phyloP scores from a whole-genome alignment of 2,329 filamentous ascomycete species.

The Clarireedia monteithiana region DNA sequence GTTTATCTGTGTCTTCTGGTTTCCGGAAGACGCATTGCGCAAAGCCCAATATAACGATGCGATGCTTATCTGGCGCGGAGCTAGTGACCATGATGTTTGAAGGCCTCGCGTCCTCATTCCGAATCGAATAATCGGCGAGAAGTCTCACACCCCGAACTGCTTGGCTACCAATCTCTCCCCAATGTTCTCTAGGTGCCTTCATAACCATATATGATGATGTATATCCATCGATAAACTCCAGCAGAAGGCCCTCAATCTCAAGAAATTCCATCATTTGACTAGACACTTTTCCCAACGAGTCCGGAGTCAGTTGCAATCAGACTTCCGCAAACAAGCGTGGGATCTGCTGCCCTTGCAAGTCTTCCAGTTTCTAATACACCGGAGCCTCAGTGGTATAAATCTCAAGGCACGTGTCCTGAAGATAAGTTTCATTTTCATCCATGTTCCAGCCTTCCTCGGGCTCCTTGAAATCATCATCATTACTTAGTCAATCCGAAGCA shows the following conservation, averaged over 20 bases:
- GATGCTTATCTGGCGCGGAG: not conserved
- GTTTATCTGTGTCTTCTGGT: not conserved
- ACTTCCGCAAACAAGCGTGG: not conserved
- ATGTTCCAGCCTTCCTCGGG: not conserved
- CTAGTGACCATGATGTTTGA: not conserved
- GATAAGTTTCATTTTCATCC: not conserved
- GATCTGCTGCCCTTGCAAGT: not conserved
- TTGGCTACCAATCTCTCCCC: not conserved
- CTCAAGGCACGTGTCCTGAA: not conserved
- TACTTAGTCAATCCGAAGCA: not conserved
- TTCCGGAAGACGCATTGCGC: not conserved
- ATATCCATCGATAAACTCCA: not conserved
- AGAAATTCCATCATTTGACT: not conserved
- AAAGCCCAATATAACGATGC: not conserved
- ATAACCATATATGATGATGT: not conserved
- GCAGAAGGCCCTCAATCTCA: not conserved
- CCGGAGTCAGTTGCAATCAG: not conserved
- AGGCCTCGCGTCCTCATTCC: not conserved
- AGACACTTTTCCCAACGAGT: no score
- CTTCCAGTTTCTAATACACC: not conserved
- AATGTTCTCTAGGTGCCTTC: not conserved
- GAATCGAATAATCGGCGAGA: not conserved
- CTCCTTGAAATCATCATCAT: not conserved
- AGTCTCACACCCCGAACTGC: no score
- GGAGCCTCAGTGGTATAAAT: not conserved